Conservation (phyloP, 805 yeast genomes). For the Candida pini region DNA sequence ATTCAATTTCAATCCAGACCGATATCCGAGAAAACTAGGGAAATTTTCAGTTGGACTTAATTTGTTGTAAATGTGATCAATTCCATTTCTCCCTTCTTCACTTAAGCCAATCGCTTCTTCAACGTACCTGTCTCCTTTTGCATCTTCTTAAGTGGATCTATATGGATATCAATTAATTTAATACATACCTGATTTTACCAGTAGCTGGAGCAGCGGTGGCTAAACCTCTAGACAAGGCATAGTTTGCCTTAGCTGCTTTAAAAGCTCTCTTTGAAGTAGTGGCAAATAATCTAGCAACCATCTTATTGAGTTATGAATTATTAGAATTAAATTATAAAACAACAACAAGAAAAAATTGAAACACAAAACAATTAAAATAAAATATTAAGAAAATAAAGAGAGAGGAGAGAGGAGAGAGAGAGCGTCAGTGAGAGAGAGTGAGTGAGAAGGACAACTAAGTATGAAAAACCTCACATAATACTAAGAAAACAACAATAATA, state of each 20-base stretch:
- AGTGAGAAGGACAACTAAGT: too few relatives aligned
- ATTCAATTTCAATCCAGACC: too few relatives aligned
- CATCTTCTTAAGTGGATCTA: too few relatives aligned
- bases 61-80: too few relatives aligned
- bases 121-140: too few relatives aligned
- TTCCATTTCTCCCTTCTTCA: too few relatives aligned
- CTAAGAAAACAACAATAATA: too few relatives aligned
- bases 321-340: slow-evolving; percentile 2
- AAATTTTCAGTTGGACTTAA: too few relatives aligned
- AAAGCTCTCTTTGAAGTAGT: slow-evolving; percentile 78
- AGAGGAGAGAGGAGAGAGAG: neutral
- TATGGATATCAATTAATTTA: too few relatives aligned
- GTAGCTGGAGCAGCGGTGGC: slow-evolving; percentile 70
- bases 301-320: slow-evolving; percentile 18
- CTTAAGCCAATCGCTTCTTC: too few relatives aligned
- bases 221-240: slow-evolving; percentile 67
- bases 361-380: neutral
- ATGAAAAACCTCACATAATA: too few relatives aligned
- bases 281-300: slow-evolving; percentile 52
- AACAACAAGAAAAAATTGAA: neutral
- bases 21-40: too few relatives aligned
- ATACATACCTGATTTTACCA: slow-evolving; percentile 86
- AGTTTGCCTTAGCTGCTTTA: slow-evolving; percentile 81
- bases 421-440: neutral
- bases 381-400: slow-evolving; percentile 1